Evolutionary conservation across 2,329 filamentous ascomycete species (phyloP).

Genomic region (Diaporthe humulicola): DNA sequence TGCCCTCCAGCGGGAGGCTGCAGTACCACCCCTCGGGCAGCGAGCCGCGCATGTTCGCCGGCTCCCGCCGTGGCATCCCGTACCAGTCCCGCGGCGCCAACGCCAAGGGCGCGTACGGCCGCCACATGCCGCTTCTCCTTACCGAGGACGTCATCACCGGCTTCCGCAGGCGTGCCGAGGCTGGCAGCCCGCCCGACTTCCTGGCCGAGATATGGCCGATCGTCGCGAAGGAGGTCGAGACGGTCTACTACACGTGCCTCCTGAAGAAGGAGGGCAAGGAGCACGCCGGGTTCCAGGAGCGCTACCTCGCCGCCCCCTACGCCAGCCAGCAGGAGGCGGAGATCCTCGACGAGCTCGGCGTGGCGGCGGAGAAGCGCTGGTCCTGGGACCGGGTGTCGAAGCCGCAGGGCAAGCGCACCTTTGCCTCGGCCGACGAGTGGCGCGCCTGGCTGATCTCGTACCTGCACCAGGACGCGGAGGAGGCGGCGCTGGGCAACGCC

Average conservation of each 20-base stretch:
- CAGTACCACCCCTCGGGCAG: conserved; percentile 13
- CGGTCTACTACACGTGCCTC: background rate
- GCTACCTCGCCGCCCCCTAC: conserved; percentile 6
- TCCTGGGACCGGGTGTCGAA: conserved; percentile 6
- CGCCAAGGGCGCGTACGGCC: conserved; percentile 1
- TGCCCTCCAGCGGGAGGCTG: background rate
- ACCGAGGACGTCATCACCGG: conserved; percentile 4
- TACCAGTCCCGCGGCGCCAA: conserved; percentile 16
- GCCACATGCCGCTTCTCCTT: background rate
- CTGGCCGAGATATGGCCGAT: conserved; percentile 11
- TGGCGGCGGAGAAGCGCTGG: background rate
- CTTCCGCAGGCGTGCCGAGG: conserved; percentile 9
- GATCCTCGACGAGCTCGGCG: conserved; percentile 7
- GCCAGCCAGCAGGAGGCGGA: background rate
- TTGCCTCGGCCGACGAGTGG: conserved; percentile 15
- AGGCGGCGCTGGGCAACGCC: conserved; percentile 5
- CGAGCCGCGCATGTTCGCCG: conserved; percentile 9
- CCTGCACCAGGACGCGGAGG: conserved; percentile 14
- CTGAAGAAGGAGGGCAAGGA: background rate
- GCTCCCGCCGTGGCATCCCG: conserved; percentile 23
- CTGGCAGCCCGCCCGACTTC: conserved; percentile 21
- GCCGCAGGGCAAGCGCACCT: background rate
- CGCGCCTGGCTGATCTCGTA: conserved; percentile 13
- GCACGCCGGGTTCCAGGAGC: background rate
- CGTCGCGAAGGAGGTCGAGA: conserved; percentile 25